Evolutionary conservation across 768 basidiomycete genomes (phyloP).

Genomic region (Lentinula guzmanii): DNA sequence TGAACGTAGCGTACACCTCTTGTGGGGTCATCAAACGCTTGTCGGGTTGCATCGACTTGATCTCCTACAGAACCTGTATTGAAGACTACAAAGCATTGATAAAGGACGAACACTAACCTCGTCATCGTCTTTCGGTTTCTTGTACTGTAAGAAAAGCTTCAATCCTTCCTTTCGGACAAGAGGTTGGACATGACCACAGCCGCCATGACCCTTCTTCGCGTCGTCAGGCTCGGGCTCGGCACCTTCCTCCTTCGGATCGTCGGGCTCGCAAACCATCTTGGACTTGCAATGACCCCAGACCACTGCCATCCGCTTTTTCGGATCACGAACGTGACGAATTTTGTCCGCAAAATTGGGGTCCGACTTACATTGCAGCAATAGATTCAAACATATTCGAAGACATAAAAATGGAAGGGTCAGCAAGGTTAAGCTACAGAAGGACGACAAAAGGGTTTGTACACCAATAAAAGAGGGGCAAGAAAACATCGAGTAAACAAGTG

Average conservation of each 20-base stretch:
- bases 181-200: conserved; percentile 92
- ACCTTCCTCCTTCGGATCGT: conserved; percentile 83
- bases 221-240: conserved; percentile 65
- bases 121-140: conserved; percentile 90
- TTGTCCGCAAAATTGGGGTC: conserved; percentile 82
- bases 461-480: conserved; percentile 49
- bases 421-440: conserved; percentile 32
- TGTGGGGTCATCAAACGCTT: conserved; percentile 78
- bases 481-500: conserved; percentile 57
- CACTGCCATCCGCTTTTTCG: conserved; percentile 80
- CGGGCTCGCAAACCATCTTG: conserved; percentile 84
- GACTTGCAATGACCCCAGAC: conserved; percentile 86
- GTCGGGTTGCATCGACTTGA: conserved; percentile 76
- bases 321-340: conserved; percentile 80
- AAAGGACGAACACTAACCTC: conserved; percentile 56
- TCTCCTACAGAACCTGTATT: conserved; percentile 44
- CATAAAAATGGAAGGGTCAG: conserved; percentile 67
- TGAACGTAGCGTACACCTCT: conserved; percentile 91
- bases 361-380: conserved; percentile 49
- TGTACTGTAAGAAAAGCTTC: conserved; percentile 92
- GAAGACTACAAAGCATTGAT: not conserved
- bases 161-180: conserved; percentile 89
- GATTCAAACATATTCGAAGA: conserved; percentile 25
- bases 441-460: conserved; percentile 19
- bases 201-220: conserved; percentile 89